Conservation (phyloP, 768 basidiomycete genomes). For the Albatrellus ellisii region DNA sequence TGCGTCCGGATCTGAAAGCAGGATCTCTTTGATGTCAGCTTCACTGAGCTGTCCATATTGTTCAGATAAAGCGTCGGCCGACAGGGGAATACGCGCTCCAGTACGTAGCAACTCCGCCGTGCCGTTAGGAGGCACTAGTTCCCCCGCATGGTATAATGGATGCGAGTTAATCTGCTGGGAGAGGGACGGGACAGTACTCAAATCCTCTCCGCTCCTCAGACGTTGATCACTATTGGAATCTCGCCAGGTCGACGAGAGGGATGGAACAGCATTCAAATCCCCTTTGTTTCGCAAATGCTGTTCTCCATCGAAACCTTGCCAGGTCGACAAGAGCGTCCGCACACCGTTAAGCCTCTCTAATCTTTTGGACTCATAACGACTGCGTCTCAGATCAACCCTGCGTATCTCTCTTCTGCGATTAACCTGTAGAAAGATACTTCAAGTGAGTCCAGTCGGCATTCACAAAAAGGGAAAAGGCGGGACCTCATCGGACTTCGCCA, state of each 20-base stretch:
- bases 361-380: conserved; percentile 44
- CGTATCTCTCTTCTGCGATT: conserved; percentile 42
- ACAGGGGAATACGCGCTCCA: neutral
- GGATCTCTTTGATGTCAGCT: neutral
- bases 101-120: neutral
- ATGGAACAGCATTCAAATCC: conserved; percentile 15
- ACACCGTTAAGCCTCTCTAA: conserved; percentile 35
- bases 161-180: neutral
- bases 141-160: neutral
- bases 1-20: neutral
- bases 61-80: neutral
- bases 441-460: neutral
- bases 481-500: conserved; percentile 65
- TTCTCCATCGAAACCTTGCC: conserved; percentile 7
- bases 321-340: conserved; percentile 12
- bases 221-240: conserved; percentile 7
- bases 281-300: conserved; percentile 21
- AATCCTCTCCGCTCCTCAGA: conserved; percentile 24
- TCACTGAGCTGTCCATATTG: neutral
- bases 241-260: conserved; percentile 9
- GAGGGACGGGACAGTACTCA: conserved; percentile 3
- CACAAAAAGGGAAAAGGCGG: conserved; percentile 8
- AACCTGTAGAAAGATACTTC: conserved; percentile 24
- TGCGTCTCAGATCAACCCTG: conserved; percentile 35
- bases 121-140: neutral